These are phyloP conservation scores for Pyrrhoderma lamaoense DNA, from an alignment of 1,284 basidiomycete species.

Conservation along the genomic window DNA sequence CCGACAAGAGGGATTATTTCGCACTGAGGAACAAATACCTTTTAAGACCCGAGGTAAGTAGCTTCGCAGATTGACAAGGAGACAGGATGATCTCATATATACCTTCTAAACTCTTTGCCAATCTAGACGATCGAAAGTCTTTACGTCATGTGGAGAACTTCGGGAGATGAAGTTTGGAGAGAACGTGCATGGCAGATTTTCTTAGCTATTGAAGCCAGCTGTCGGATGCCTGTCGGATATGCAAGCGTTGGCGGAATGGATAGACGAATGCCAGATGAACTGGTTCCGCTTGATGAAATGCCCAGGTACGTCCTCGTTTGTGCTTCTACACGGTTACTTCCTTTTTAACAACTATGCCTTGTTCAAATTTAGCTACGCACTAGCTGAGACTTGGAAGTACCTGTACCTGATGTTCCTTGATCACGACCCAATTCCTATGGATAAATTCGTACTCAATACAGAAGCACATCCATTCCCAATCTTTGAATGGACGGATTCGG, in stretches of 20 bases:
- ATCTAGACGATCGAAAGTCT: slow-evolving; percentile 60
- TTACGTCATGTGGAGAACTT: slow-evolving; percentile 66
- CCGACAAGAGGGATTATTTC: slow-evolving; percentile 32
- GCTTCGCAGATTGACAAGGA: too few relatives aligned
- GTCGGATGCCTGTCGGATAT: slow-evolving; percentile 49
- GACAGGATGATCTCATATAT: too few relatives aligned
- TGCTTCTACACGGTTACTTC: too few relatives aligned
- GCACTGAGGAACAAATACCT: slow-evolving; percentile 40
- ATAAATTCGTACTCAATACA: slow-evolving; percentile 26
- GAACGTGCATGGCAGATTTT: slow-evolving; percentile 75
- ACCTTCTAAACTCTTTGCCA: not conserved
- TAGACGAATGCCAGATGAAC: slow-evolving; percentile 23
- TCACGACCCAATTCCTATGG: slow-evolving; percentile 24
- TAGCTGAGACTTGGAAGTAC: slow-evolving; percentile 56
- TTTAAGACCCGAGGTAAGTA: slow-evolving; percentile 56
- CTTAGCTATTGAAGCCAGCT: slow-evolving; percentile 54
- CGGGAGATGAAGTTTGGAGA: slow-evolving; percentile 61
- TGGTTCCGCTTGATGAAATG: slow-evolving; percentile 46
- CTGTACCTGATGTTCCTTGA: slow-evolving; percentile 24
- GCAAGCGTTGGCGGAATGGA: slow-evolving; percentile 50
- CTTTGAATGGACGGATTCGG: slow-evolving; percentile 25
- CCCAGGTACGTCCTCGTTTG: slow-evolving; percentile 44
- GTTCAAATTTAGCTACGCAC: slow-evolving; percentile 48
- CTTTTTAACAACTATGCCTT: too few relatives aligned
- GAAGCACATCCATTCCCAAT: slow-evolving; percentile 28